Percentiles rank a stretch among this genome's conserved stretches.
phyloP scores from a whole-genome alignment of 2,329 filamentous ascomycete genomes.

The Trichoderma brevicompactum region DNA sequence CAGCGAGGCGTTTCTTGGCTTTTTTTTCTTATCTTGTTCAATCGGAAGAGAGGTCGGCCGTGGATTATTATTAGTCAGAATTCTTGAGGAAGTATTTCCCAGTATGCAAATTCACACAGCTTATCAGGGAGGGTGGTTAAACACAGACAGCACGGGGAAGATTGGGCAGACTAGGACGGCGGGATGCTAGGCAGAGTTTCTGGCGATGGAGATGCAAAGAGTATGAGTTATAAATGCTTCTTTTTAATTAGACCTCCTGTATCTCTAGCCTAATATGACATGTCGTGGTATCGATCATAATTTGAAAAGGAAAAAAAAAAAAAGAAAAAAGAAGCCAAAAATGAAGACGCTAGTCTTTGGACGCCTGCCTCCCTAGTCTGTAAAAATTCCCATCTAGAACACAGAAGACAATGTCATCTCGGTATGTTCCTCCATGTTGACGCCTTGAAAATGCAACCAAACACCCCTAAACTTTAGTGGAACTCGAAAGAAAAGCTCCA shows the following conservation, averaged over 20 bases:
- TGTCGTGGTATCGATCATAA: slow-evolving; percentile 22
- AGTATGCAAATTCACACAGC: slow-evolving; percentile 9
- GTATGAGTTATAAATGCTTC: slow-evolving; percentile 6
- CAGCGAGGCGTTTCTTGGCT: slow-evolving; percentile 30
- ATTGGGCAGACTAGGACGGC: not conserved
- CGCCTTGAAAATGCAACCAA: slow-evolving; percentile 4
- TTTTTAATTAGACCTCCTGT: slow-evolving; percentile 5
- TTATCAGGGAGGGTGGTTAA: not conserved
- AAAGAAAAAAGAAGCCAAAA: not conserved
- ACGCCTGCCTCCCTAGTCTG: not conserved
- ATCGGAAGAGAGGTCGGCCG: not conserved
- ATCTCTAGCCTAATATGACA: slow-evolving; percentile 24
- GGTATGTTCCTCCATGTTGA: not conserved
- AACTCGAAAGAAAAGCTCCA: not conserved
- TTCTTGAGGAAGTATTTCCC: slow-evolving; percentile 1
- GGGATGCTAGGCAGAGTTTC: not conserved
- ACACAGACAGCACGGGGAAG: not conserved
- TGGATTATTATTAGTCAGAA: slow-evolving; percentile 20
- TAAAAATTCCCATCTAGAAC: not conserved
- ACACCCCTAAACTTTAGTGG: not conserved
- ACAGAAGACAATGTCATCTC: not conserved
- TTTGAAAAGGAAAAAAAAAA: not conserved
- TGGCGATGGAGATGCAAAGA: slow-evolving; percentile 11
- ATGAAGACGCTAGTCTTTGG: not conserved
- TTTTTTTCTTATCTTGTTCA: not conserved